Evolutionary conservation across 1,284 basidiomycete genomes (phyloP).

Genomic region (Tremellales sp.): DNA sequence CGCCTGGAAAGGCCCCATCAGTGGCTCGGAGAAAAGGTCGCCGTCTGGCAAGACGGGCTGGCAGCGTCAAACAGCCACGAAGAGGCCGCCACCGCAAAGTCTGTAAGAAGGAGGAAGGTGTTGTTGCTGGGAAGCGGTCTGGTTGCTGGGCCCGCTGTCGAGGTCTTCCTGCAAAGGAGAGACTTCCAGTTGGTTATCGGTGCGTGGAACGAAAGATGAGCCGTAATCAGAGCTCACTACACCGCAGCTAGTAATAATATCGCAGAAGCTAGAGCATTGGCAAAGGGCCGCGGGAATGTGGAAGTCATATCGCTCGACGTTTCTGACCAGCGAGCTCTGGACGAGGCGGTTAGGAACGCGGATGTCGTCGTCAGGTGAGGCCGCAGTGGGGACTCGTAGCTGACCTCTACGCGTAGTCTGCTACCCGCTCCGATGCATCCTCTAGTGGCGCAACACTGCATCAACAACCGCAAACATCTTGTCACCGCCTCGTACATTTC

Average conservation of each 20-base stretch:
- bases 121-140: conserved; percentile 86
- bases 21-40: conserved; percentile 60
- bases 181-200: conserved; percentile 71
- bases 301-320: conserved; percentile 63
- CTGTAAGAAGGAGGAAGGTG: conserved; percentile 60
- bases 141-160: conserved; percentile 79
- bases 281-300: conserved; percentile 57
- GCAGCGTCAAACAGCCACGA: background rate
- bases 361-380: conserved; percentile 67
- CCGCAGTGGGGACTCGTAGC: background rate
- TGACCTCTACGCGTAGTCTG: conserved; percentile 54
- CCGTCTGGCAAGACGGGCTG: conserved; percentile 42
- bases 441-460: conserved; percentile 70
- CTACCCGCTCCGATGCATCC: conserved; percentile 76
- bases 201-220: conserved; percentile 46
- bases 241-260: conserved; percentile 73
- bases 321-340: conserved; percentile 54
- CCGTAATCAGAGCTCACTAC: background rate
- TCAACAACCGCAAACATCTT: conserved; percentile 69
- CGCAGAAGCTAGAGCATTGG: conserved; percentile 59
- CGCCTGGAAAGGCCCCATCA: conserved; percentile 55
- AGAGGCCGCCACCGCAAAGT: background rate
- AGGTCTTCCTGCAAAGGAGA: conserved; percentile 59
- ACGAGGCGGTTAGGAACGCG: conserved; percentile 55
- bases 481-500: conserved; percentile 92